phyloP scores from a whole-genome alignment of 2,329 filamentous ascomycete genomes.

The Pseudocercospora crystallina region DNA sequence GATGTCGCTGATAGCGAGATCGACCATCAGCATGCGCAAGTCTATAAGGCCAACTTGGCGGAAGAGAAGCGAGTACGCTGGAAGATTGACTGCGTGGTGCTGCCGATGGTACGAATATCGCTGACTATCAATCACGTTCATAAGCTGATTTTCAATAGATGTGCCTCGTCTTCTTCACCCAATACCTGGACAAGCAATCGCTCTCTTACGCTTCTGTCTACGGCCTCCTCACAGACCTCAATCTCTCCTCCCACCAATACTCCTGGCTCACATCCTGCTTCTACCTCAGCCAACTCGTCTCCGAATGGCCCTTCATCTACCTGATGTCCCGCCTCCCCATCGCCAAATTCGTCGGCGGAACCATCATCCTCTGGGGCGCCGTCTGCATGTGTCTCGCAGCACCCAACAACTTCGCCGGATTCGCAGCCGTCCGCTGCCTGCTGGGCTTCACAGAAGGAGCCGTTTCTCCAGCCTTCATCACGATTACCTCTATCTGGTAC shows the following conservation, averaged over 20 bases:
- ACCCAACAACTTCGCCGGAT: conserved; percentile 39
- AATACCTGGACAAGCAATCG: conserved; percentile 51
- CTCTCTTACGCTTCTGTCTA: conserved; percentile 52
- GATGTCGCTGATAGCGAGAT: conserved; percentile 4
- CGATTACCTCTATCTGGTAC: conserved; percentile 41
- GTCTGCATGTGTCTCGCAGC: conserved; percentile 49
- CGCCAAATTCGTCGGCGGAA: conserved; percentile 51
- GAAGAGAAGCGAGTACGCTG: conserved; percentile 18
- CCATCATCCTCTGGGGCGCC: conserved; percentile 47
- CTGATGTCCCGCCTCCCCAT: conserved; percentile 52
- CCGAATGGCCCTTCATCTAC: conserved; percentile 54
- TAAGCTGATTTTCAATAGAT: conserved; percentile 15
- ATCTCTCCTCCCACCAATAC: conserved; percentile 48
- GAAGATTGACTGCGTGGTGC: conserved; percentile 21
- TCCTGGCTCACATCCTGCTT: conserved; percentile 52
- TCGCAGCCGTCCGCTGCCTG: conserved; percentile 29
- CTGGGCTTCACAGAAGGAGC: conserved; percentile 49
- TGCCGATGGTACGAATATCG: conserved; percentile 16
- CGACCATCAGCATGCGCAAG: conserved; percentile 6
- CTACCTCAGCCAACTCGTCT: conserved; percentile 43
- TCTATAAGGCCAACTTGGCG: not conserved
- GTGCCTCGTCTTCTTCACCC: conserved; percentile 32
- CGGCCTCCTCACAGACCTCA: conserved; percentile 49
- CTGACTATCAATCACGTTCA: not conserved
- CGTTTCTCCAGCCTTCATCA: conserved; percentile 49